Evolutionary conservation across 495 filamentous ascomycete genomes (phyloP).

Genomic region (Penicillium macrosclerotiorum): DNA sequence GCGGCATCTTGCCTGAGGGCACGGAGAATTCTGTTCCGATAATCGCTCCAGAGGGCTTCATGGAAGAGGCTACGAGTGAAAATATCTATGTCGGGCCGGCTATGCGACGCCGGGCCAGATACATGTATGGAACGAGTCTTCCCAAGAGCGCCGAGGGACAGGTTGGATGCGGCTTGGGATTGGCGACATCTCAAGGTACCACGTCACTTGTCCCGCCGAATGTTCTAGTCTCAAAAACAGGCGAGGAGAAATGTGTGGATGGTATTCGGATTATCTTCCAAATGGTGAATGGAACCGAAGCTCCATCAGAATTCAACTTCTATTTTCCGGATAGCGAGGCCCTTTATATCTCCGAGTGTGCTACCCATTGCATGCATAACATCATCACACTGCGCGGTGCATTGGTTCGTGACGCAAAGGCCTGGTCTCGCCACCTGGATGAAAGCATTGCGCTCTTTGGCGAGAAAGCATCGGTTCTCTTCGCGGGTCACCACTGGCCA

Average conservation of each 20-base stretch:
- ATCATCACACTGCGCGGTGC: slow-evolving; percentile 27
- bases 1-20: slow-evolving; percentile 1
- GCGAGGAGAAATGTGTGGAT: slow-evolving; percentile 9
- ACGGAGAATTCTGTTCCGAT: slow-evolving; percentile 9
- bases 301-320: slow-evolving; percentile 24
- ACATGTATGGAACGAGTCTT: slow-evolving; percentile 21
- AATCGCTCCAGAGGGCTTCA: slow-evolving; percentile 21
- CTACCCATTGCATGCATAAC: slow-evolving; percentile 26
- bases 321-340: slow-evolving; percentile 20
- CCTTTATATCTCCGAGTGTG: slow-evolving; percentile 21
- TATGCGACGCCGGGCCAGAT: slow-evolving; percentile 17
- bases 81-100: slow-evolving; percentile 20
- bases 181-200: slow-evolving; percentile 11
- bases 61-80: slow-evolving; percentile 20
- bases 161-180: slow-evolving; percentile 13
- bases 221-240: slow-evolving; percentile 8
- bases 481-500: slow-evolving; percentile 30
- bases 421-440: slow-evolving; percentile 19
- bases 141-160: slow-evolving; percentile 5
- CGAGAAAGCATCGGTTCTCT: slow-evolving; percentile 11
- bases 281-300: slow-evolving; percentile 22
- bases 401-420: slow-evolving; percentile 18
- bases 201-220: slow-evolving; percentile 17
- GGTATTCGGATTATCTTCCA: slow-evolving; percentile 21
- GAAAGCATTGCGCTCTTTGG: slow-evolving; percentile 17